Conservation (phyloP, 345 rosid species). For the Citrus maxima region DNA sequence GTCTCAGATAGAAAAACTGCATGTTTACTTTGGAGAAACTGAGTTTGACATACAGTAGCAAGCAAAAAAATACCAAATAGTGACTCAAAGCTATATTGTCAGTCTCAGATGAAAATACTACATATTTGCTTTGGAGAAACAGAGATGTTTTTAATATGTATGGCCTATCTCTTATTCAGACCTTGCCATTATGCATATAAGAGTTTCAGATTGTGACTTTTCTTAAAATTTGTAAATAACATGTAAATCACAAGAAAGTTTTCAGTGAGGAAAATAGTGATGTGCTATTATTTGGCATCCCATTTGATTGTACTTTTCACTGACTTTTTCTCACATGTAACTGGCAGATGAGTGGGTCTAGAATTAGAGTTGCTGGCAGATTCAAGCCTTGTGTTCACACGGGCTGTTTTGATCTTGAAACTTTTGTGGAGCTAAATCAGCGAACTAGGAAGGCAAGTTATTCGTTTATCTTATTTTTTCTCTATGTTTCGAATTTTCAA, state of each 20-base stretch:
- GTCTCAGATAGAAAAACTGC: background rate
- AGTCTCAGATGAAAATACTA: background rate
- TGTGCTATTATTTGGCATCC: background rate
- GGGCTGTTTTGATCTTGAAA: slow-evolving; percentile 38
- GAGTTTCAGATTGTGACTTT: background rate
- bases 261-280: background rate
- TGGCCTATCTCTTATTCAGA: background rate
- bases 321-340: background rate
- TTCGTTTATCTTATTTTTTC: background rate
- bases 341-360: slow-evolving; percentile 34
- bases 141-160: background rate
- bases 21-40: background rate
- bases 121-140: background rate
- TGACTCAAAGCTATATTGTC: background rate
- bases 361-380: slow-evolving; percentile 36
- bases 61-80: too few species aligned
- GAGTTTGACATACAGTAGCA: too few species aligned
- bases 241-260: background rate
- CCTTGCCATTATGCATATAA: background rate
- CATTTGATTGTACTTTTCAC: background rate
- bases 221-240: too few species aligned
- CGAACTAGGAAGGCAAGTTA: slow-evolving; percentile 32
- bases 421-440: slow-evolving; percentile 30
- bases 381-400: slow-evolving; percentile 31
- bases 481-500: background rate